Conservation (phyloP, 2,329 filamentous ascomycete species). For the Paraphoma chrysanthemicola region DNA sequence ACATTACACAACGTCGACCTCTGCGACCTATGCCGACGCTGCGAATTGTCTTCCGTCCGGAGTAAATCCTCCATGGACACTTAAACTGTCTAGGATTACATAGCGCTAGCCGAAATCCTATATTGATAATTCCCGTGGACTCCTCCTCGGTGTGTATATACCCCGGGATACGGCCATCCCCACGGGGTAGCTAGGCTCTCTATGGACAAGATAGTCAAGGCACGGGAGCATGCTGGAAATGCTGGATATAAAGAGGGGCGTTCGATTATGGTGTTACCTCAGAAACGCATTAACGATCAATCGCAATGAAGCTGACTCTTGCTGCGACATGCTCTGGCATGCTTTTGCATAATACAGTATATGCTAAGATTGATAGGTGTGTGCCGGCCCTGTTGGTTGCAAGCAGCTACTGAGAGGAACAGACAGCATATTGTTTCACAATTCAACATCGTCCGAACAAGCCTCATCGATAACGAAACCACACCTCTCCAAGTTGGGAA, state of each 20-base stretch:
- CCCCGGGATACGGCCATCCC: conserved; percentile 8
- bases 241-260: not conserved
- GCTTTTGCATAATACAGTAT: not conserved
- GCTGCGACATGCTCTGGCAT: not conserved
- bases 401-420: not conserved
- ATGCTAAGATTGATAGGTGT: conserved; percentile 23
- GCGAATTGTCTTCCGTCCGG: no score
- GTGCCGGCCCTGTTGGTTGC: not conserved
- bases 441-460: conserved; percentile 26
- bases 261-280: not conserved
- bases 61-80: no score
- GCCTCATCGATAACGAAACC: conserved; percentile 43
- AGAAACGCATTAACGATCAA: not conserved
- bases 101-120: not conserved
- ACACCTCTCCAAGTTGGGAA: conserved; percentile 61
- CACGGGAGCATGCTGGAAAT: not conserved
- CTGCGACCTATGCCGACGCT: no score
- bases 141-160: conserved; percentile 22
- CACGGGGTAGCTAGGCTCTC: not conserved
- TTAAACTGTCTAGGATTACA: not conserved
- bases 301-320: not conserved
- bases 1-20: no score
- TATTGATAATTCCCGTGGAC: not conserved
- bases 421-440: conserved; percentile 25
- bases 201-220: not conserved